Evolutionary conservation across 805 yeast genomes (phyloP).

Genomic region (Yarrowia divulgata): DNA sequence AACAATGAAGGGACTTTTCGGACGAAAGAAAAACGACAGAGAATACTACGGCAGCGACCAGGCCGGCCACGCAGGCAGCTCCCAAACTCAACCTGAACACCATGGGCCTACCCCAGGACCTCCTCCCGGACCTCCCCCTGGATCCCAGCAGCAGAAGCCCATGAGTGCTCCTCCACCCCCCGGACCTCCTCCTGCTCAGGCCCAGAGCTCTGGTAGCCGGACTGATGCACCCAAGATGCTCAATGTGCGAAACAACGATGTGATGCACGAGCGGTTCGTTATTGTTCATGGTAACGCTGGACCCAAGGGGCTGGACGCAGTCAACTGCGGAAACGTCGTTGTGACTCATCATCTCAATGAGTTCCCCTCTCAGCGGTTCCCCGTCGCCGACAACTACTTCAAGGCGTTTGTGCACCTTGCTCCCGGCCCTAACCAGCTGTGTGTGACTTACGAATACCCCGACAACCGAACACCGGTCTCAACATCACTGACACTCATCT

Average conservation of each 20-base stretch:
- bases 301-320: constrained; percentile 40
- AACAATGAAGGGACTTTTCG: constrained; percentile 20
- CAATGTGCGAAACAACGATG: constrained; percentile 46
- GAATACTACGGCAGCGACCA: constrained; percentile 33
- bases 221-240: constrained; percentile 44
- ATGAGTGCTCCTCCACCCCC: constrained; percentile 18
- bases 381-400: constrained; percentile 72
- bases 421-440: constrained; percentile 69
- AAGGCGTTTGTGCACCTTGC: constrained; percentile 76
- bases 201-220: constrained; percentile 20
- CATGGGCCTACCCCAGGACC: constrained; percentile 34
- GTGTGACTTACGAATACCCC: constrained; percentile 53
- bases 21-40: constrained; percentile 35
- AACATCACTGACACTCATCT: constrained; percentile 54
- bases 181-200: constrained; percentile 23
- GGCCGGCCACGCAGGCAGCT: neutral
- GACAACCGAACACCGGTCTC: constrained; percentile 16
- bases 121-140: constrained; percentile 14
- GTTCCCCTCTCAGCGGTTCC: constrained; percentile 75
- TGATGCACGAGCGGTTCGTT: constrained; percentile 48
- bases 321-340: constrained; percentile 49
- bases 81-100: constrained; percentile 10
- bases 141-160: constrained; percentile 20
- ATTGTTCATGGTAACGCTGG: constrained; percentile 52
- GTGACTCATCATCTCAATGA: constrained; percentile 53